Conservation (phyloP, 116 monocot species). For the Papilionanthe hybrid region DNA sequence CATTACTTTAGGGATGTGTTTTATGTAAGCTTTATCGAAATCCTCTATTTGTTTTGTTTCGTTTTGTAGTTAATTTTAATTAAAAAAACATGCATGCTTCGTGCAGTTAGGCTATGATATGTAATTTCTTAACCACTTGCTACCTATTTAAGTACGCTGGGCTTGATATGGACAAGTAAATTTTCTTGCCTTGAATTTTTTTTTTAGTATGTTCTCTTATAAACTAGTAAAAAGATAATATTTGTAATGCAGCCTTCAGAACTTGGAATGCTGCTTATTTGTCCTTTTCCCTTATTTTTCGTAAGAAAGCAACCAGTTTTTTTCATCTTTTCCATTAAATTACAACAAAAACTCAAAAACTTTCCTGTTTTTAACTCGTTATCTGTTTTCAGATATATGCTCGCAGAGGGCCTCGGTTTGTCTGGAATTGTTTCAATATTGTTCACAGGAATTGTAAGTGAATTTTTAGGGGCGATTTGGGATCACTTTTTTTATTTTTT, state of each 20-base stretch:
- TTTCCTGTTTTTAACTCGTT: background rate
- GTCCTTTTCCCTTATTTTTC: conserved; percentile 99
- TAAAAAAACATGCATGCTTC: background rate
- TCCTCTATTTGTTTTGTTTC: background rate
- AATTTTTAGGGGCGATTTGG: background rate
- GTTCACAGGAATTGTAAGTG: conserved; percentile 97
- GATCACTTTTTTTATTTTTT: conserved; percentile 1
- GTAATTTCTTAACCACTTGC: conserved; percentile 64
- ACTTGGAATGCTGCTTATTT: conserved; percentile 95
- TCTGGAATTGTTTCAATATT: conserved; percentile 99
- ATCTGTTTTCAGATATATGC: conserved; percentile 71
- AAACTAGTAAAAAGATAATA: background rate
- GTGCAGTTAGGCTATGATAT: conserved; percentile 1
- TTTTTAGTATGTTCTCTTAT: background rate
- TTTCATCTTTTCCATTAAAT: background rate
- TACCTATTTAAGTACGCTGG: conserved; percentile 99
- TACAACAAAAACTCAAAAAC: background rate
- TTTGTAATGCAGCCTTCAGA: conserved; percentile 71
- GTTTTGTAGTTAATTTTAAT: background rate
- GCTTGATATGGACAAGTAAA: conserved; percentile 90
- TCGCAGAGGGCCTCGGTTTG: conserved; percentile 91
- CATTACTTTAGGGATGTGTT: too few species aligned
- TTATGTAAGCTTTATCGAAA: background rate
- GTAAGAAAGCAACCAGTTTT: conserved; percentile 44
- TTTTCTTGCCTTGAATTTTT: conserved; percentile 8